Evolutionary conservation across 2,329 filamentous ascomycete species (phyloP).

Genomic region (Cryphonectria japonica): DNA sequence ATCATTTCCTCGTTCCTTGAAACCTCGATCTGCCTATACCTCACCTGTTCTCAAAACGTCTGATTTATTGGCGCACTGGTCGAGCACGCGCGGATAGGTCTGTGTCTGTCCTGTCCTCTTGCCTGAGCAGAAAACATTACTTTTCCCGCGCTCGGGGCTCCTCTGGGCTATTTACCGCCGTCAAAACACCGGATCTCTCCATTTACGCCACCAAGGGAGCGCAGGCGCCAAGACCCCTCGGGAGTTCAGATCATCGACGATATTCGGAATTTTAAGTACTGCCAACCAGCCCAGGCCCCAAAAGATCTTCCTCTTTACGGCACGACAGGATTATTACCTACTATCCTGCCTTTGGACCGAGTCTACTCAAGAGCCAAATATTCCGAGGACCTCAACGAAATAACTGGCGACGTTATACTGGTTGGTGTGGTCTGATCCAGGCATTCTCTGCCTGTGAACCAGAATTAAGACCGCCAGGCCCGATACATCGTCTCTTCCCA

Average conservation of each 20-base stretch:
- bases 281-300: not conserved
- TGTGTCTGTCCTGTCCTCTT: not conserved
- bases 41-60: not conserved
- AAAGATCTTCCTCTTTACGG: not conserved
- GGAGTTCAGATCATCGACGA: not conserved
- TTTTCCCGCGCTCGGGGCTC: not conserved
- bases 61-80: not conserved
- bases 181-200: not conserved
- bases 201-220: slow-evolving; percentile 5
- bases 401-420: not conserved
- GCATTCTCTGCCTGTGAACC: not conserved
- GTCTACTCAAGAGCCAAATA: not conserved
- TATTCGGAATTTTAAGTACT: not conserved
- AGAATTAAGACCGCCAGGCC: not conserved
- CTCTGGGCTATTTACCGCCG: not conserved
- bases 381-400: not conserved
- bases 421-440: not conserved
- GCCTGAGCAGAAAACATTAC: not conserved
- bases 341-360: not conserved
- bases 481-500: not conserved
- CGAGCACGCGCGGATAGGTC: not conserved
- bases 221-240: not conserved
- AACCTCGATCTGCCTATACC: not conserved
- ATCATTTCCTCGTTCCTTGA: not conserved
- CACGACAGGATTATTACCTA: not conserved